These are phyloP conservation scores for Sporothrix euskadiensis DNA, from an alignment of 2,329 filamentous ascomycete species.

Conservation along the genomic window DNA sequence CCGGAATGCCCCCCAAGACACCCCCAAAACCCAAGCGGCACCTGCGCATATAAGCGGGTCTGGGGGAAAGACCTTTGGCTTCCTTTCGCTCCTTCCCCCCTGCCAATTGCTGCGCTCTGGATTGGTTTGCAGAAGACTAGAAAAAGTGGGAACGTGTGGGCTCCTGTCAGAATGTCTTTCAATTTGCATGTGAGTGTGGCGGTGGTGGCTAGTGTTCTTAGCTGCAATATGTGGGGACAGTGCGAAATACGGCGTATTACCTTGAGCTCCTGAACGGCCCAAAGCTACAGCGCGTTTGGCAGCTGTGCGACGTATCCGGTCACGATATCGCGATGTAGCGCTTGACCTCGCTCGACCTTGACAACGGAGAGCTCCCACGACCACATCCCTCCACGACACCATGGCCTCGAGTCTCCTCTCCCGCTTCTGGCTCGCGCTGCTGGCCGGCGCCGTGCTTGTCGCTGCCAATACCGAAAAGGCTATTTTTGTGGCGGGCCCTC, in stretches of 20 bases:
- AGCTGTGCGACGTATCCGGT: neutral
- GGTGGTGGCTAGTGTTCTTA: conserved; percentile 19
- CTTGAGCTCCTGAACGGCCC: neutral
- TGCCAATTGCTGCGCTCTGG: neutral
- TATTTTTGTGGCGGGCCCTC: conserved; percentile 66
- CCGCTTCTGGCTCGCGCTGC: conserved; percentile 27
- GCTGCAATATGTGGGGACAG: neutral
- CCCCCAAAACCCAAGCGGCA: conserved; percentile 8
- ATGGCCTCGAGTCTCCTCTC: neutral
- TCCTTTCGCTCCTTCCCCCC: neutral
- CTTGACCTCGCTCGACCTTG: neutral
- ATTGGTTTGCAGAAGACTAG: neutral
- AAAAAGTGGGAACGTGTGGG: neutral
- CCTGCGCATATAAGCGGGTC: conserved; percentile 24
- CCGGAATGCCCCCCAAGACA: neutral
- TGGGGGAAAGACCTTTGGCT: neutral
- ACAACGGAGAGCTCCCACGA: neutral
- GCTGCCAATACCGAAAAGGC: conserved; percentile 85
- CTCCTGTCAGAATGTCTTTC: neutral
- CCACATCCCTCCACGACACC: neutral
- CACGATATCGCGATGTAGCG: neutral
- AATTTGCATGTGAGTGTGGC: conserved; percentile 33
- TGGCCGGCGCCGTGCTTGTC: conserved; percentile 28
- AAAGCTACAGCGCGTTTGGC: neutral
- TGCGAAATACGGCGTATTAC: neutral